Evolutionary conservation across 108 stramenopile species (phyloP).

Genomic region (Fistulifera pelliculosa): DNA sequence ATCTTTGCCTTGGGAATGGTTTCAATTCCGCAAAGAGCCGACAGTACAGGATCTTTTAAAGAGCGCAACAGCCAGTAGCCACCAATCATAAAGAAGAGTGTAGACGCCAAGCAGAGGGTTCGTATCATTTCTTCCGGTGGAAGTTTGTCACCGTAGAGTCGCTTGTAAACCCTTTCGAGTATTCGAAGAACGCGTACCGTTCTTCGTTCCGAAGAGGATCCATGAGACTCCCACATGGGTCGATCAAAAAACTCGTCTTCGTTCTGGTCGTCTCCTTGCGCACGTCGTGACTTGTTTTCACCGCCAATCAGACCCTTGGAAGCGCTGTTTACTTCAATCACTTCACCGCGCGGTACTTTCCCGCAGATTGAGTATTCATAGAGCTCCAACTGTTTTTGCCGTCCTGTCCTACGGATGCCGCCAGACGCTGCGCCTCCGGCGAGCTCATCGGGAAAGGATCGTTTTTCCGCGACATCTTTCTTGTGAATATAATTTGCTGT

Average conservation of each 20-base stretch:
- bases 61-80: slow-evolving; percentile 95
- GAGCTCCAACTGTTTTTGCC: slow-evolving; percentile 8
- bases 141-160: slow-evolving; percentile 83
- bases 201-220: slow-evolving; percentile 27
- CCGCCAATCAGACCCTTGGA: slow-evolving; percentile 2
- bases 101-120: slow-evolving; percentile 79
- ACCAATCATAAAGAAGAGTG: slow-evolving; percentile 97
- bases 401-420: slow-evolving; percentile 18
- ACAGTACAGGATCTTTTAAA: slow-evolving; percentile 92
- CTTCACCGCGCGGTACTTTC: slow-evolving; percentile 13
- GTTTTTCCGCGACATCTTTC: neutral
- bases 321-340: slow-evolving; percentile 7
- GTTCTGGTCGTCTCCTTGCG: slow-evolving; percentile 17
- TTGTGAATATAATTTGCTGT: too few relatives aligned
- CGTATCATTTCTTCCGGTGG: slow-evolving; percentile 80
- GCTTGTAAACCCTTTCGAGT: slow-evolving; percentile 46
- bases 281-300: neutral
- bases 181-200: slow-evolving; percentile 23
- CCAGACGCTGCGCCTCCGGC: slow-evolving; percentile 54
- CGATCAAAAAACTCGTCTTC: slow-evolving; percentile 46
- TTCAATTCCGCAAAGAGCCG: slow-evolving; percentile 85
- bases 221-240: slow-evolving; percentile 49
- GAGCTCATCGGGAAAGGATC: slow-evolving; percentile 83
- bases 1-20: slow-evolving; percentile 94
- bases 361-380: slow-evolving; percentile 30